Percentiles rank a stretch among this genome's conserved stretches.
phyloP scores from a whole-genome alignment of 352 stramenopile species.

The Phytophthora uliginosa region DNA sequence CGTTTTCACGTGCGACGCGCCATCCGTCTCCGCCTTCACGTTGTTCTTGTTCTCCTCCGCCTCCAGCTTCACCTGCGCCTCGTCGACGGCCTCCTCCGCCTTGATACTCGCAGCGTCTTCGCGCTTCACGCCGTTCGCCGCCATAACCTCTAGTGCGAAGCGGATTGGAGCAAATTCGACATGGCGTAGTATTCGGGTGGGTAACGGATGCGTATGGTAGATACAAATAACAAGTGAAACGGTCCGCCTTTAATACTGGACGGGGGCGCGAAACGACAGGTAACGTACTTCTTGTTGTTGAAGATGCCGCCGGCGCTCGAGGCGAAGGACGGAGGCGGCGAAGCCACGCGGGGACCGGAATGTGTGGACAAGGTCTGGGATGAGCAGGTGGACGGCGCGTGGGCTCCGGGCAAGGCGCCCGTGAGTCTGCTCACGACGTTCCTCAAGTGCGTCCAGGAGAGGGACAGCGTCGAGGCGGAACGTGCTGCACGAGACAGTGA shows the following conservation, averaged over 20 bases:
- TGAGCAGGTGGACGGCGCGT: slow-evolving; percentile 70
- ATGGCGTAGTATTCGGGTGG: slow-evolving; percentile 12
- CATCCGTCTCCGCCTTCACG: slow-evolving; percentile 27
- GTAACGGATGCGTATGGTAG: not conserved
- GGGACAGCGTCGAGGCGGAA: slow-evolving; percentile 64
- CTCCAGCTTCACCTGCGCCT: slow-evolving; percentile 27
- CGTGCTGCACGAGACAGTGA: slow-evolving; percentile 57
- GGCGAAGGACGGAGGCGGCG: slow-evolving; percentile 17
- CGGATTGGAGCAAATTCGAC: slow-evolving; percentile 22
- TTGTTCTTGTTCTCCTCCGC: slow-evolving; percentile 36
- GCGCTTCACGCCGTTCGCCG: slow-evolving; percentile 36
- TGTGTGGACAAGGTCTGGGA: slow-evolving; percentile 67
- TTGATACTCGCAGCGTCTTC: slow-evolving; percentile 24
- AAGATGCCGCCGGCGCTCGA: slow-evolving; percentile 29
- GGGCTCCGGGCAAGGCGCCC: slow-evolving; percentile 68
- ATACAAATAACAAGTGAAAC: slow-evolving; percentile 5
- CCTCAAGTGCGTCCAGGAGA: slow-evolving; percentile 65
- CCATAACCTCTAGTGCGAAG: slow-evolving; percentile 19
- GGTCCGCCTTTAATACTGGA: slow-evolving; percentile 18
- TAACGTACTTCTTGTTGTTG: slow-evolving; percentile 2
- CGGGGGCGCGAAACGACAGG: slow-evolving; percentile 25
- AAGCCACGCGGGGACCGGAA: slow-evolving; percentile 46
- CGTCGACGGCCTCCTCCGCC: slow-evolving; percentile 21
- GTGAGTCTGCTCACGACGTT: slow-evolving; percentile 67
- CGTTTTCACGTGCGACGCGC: slow-evolving; percentile 13